Conservation (phyloP, 2,329 filamentous ascomycete genomes). For the Falciphora oryzae region DNA sequence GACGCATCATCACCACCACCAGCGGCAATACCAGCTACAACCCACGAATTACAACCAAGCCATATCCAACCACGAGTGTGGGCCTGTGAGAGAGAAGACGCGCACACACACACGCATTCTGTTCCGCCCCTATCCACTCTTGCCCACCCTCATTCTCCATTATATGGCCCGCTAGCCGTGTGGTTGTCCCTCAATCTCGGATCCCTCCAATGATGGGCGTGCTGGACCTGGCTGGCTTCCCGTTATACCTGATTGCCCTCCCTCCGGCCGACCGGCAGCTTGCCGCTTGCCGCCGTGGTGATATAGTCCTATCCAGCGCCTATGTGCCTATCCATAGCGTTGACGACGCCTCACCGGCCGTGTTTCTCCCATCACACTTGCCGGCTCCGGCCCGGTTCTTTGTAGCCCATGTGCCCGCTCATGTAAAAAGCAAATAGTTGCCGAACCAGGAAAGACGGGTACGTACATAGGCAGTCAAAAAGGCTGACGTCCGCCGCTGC, state of each 20-base stretch:
- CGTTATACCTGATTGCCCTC: neutral
- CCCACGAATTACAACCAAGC: too few relatives aligned
- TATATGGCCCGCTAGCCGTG: neutral
- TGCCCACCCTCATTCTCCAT: neutral
- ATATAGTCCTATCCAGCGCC: neutral
- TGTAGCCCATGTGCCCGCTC: too few relatives aligned
- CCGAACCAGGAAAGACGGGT: too few relatives aligned
- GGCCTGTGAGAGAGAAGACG: neutral
- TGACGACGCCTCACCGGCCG: neutral
- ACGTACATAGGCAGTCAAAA: neutral
- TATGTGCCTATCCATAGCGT: too few relatives aligned
- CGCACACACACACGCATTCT: too few relatives aligned
- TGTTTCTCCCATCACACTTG: too few relatives aligned
- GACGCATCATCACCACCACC: too few relatives aligned
- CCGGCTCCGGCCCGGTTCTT: too few relatives aligned
- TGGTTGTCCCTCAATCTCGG: constrained; percentile 5
- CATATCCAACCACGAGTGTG: too few relatives aligned
- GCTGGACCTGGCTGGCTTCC: neutral
- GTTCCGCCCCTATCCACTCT: neutral
- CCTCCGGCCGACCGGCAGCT: neutral
- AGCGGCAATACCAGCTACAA: too few relatives aligned
- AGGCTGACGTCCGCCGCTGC: neutral
- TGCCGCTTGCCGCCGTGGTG: neutral
- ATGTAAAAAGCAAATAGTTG: too few relatives aligned
- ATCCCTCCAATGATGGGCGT: constrained; percentile 2